phyloP scores from a whole-genome alignment of 208 protist species.

The Trypanosoma cruzi region DNA sequence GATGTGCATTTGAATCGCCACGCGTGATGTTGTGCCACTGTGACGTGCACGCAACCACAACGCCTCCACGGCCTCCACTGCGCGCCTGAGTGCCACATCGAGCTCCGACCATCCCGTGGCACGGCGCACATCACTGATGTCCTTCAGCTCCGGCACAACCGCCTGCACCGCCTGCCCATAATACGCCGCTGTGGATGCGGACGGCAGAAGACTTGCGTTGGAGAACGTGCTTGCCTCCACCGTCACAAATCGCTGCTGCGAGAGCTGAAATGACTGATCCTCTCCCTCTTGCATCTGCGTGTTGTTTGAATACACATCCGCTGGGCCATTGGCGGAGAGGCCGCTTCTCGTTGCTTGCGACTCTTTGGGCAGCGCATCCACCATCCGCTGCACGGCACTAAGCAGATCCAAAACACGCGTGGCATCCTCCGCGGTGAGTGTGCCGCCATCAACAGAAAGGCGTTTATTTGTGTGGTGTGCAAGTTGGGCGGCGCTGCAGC shows the following conservation, averaged over 20 bases:
- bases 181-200: constrained; percentile 38
- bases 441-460: not conserved
- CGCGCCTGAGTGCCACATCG: constrained; percentile 24
- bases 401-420: constrained; percentile 43
- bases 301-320: not conserved
- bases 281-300: too few species aligned
- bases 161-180: constrained; percentile 41
- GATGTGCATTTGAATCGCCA: constrained; percentile 78
- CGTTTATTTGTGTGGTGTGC: constrained; percentile 68
- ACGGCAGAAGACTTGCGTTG: constrained; percentile 49
- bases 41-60: constrained; percentile 59
- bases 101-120: constrained; percentile 35
- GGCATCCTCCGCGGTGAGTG: constrained; percentile 20
- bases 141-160: constrained; percentile 30
- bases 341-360: constrained; percentile 31
- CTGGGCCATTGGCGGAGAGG: not conserved
- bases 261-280: not conserved
- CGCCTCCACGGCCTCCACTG: constrained; percentile 29
- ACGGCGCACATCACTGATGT: constrained; percentile 28
- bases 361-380: constrained; percentile 45
- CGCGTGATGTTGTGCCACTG: constrained; percentile 63
- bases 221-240: constrained; percentile 23
- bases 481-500: constrained; percentile 38
- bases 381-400: constrained; percentile 36
- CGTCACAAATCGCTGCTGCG: not conserved